Evolutionary conservation across 805 yeast genomes (phyloP), one percentile per base, ranked within the genome.

Genomic region (Wickerhamiella galacta): DNA sequence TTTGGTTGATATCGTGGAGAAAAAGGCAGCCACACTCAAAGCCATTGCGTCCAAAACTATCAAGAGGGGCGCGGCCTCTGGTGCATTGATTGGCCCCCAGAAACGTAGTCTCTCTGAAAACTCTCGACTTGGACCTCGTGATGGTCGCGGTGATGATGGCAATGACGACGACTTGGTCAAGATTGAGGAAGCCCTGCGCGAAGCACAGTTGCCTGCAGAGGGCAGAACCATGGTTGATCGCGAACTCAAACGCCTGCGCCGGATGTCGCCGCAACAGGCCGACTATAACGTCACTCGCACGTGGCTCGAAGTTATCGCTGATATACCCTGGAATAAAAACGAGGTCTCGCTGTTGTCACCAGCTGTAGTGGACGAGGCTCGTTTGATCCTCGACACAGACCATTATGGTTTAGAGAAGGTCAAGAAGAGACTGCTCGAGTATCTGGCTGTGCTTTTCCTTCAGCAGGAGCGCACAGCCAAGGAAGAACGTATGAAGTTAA

Each of bases 351-450:
- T 15, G 2, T 36, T 55, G 12, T 44, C 42, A 30, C 30, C 31
- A 2, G 45, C 38, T 15, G 69, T 75, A 41, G 50, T 80, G 12
- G 49, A 47, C 1, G 51, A 49, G 10, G 81, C 87, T 0, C 61
- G 65, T 36, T 45, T 52, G n/a, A 65, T 65, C 32, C 60, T 80
- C 17, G 79, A 80, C 43, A 56, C 60, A n/a, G 93, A 80, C 46
- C 93, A 80, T 48, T 76, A 70, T 47, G 93, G 93, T 0, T 63
- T 80, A 45, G 66, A 68, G 27, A 67, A 68, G 38, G 87, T 77
- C 29, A 82, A 82, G 52, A 72, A 66, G 42, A 61, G 94, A 31
- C 62, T 82, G 24, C 50, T 82, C 16, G 92, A 82, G 51, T 80
- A 81, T 49, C 58, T 82, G 20, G 82, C 90, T 4, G 83, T 82